Evolutionary conservation across 148 eudicot genomes (phyloP).

Genomic region (Amaranthus palmeri): DNA sequence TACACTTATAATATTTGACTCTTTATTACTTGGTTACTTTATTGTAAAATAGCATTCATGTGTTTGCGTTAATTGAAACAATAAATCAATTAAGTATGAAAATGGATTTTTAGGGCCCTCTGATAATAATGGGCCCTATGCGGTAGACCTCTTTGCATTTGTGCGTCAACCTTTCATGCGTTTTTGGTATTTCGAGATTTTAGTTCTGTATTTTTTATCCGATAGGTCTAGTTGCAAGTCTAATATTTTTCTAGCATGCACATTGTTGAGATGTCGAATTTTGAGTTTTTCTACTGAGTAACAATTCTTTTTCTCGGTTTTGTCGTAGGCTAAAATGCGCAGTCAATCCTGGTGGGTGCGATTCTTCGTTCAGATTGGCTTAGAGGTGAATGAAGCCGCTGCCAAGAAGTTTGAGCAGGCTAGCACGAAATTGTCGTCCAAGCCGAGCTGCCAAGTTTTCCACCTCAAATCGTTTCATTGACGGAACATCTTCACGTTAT

Average conservation of each 20-base stretch:
- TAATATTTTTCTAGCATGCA: neutral
- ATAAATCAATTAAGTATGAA: no score
- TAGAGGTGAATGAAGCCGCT: slow-evolving; percentile 79
- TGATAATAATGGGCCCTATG: no score
- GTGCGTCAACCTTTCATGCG: no score
- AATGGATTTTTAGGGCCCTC: no score
- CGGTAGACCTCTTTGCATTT: no score
- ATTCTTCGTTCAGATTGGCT: slow-evolving; percentile 65
- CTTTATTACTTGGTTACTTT: no score
- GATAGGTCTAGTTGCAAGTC: no score
- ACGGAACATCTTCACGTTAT: slow-evolving; percentile 7
- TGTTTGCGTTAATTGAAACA: no score
- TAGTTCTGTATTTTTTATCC: no score
- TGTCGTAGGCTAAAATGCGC: slow-evolving; percentile 68
- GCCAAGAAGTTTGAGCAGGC: slow-evolving; percentile 85
- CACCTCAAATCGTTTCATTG: slow-evolving; percentile 71
- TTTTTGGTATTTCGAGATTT: no score
- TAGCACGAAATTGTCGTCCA: slow-evolving; percentile 51
- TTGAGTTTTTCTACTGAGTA: neutral
- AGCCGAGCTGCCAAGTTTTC: slow-evolving; percentile 80
- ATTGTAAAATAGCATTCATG: no score
- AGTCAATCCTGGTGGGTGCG: slow-evolving; percentile 90
- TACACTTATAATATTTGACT: no score
- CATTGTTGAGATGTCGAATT: neutral
- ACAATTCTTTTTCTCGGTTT: slow-evolving; percentile 2